A percentile compares a stretch with the other conserved stretches of the same genome.
These are phyloP conservation scores for Hypocrella siamensis DNA, from an alignment of 2,329 filamentous ascomycete species.

Conservation along the genomic window DNA sequence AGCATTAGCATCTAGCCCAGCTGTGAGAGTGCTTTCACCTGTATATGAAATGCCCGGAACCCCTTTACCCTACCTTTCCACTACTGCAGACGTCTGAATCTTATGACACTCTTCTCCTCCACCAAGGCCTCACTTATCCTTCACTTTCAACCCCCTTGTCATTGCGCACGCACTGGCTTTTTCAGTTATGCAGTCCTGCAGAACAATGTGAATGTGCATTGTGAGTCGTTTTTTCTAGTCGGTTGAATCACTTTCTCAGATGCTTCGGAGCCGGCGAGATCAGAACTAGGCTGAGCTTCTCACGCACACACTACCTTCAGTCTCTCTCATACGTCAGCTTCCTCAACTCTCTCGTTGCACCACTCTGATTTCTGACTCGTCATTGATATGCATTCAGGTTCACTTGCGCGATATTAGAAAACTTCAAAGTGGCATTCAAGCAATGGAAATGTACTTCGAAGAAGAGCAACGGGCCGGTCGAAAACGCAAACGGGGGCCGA, in stretches of 20 bases:
- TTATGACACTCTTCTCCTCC: not conserved
- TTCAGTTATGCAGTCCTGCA: too few species aligned
- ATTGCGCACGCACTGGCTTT: not conserved
- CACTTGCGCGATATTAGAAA: conserved; percentile 12
- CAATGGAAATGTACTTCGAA: conserved; percentile 9
- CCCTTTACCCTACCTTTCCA: not conserved
- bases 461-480: conserved; percentile 7
- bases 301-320: too few species aligned
- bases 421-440: conserved; percentile 16
- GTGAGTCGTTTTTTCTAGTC: too few species aligned
- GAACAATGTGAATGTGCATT: too few species aligned
- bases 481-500: conserved; percentile 16
- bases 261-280: too few species aligned
- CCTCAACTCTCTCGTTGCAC: not conserved
- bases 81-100: not conserved
- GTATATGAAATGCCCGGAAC: not conserved
- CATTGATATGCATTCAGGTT: not conserved
- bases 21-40: too few species aligned
- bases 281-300: too few species aligned
- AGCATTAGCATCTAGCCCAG: not conserved
- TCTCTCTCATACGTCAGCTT: too few species aligned
- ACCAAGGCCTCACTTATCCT: not conserved
- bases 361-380: too few species aligned
- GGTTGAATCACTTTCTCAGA: too few species aligned
- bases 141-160: not conserved